Conservation (phyloP, 768 basidiomycete species). For the Coprinopsis cinerea region DNA sequence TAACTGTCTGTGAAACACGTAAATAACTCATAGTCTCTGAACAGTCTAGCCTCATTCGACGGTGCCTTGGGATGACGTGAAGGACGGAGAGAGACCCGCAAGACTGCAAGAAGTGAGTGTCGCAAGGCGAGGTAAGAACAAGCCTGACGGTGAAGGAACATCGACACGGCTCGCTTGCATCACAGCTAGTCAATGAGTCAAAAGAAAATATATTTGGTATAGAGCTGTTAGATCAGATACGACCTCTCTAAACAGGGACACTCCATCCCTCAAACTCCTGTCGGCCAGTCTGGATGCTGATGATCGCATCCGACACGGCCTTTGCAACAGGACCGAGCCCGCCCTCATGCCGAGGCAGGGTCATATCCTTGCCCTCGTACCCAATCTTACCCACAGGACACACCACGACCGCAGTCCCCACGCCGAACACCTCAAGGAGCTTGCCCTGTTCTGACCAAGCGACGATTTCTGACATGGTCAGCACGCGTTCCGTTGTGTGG, state of each 20-base stretch:
- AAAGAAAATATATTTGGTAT: no score
- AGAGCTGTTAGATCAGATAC: no score
- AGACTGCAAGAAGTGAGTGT: no score
- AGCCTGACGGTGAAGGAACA: no score
- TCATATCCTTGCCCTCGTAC: slow-evolving; percentile 38
- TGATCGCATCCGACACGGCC: slow-evolving; percentile 57
- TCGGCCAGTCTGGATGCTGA: slow-evolving; percentile 69
- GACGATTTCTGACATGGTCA: slow-evolving; percentile 56
- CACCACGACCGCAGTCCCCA: slow-evolving; percentile 74
- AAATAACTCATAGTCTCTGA: no score
- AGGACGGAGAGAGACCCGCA: no score
- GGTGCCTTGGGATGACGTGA: no score
- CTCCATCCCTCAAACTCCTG: slow-evolving; percentile 62
- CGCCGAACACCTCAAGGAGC: slow-evolving; percentile 70
- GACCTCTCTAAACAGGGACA: slow-evolving; percentile 23
- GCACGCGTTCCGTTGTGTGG: slow-evolving; percentile 46
- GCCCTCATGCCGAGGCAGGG: slow-evolving; percentile 34
- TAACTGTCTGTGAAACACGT: no score
- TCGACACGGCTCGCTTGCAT: no score
- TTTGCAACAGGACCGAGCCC: slow-evolving; percentile 52
- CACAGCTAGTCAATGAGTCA: no score
- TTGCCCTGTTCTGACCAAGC: slow-evolving; percentile 41
- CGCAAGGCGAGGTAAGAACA: no score
- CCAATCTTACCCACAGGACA: slow-evolving; percentile 57
- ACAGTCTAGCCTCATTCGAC: no score